Evolutionary conservation across 2,329 filamentous ascomycete species (phyloP).

Genomic region (Lomentospora prolificans): DNA sequence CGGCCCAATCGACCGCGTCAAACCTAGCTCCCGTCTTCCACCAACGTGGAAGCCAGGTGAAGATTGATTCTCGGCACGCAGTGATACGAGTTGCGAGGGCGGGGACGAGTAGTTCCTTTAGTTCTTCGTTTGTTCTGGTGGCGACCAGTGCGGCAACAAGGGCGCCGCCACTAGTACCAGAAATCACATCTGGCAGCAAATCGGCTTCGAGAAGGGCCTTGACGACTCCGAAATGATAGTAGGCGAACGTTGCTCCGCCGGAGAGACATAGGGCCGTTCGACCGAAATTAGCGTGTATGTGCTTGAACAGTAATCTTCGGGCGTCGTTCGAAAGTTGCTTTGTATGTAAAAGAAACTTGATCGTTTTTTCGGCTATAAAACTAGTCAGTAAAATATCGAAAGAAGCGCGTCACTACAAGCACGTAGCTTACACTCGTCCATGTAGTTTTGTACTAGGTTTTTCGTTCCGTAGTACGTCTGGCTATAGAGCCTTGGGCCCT

Average conservation of each 20-base stretch:
- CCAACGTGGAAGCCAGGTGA: slow-evolving; percentile 74
- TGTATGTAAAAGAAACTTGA: slow-evolving; percentile 60
- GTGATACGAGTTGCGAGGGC: slow-evolving; percentile 77
- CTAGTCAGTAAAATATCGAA: slow-evolving; percentile 11
- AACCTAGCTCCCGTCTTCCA: slow-evolving; percentile 90
- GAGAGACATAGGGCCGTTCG: slow-evolving; percentile 88
- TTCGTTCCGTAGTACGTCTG: slow-evolving; percentile 99
- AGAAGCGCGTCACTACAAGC: too few relatives aligned
- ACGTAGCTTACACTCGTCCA: slow-evolving; percentile 61
- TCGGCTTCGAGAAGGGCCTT: slow-evolving; percentile 81
- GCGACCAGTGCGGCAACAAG: slow-evolving; percentile 79
- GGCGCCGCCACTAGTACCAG: slow-evolving; percentile 89
- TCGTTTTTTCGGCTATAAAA: slow-evolving; percentile 47
- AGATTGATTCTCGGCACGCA: slow-evolving; percentile 70
- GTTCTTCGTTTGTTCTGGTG: slow-evolving; percentile 83
- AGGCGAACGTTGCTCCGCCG: slow-evolving; percentile 88
- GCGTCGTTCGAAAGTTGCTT: slow-evolving; percentile 58
- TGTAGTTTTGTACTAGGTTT: slow-evolving; percentile 77
- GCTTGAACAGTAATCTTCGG: slow-evolving; percentile 77
- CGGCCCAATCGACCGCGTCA: slow-evolving; percentile 86
- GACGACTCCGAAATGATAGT: slow-evolving; percentile 91
- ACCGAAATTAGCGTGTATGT: slow-evolving; percentile 82
- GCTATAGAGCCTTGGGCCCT: slow-evolving; percentile 90
- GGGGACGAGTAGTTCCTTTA: slow-evolving; percentile 75
- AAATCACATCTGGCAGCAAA: slow-evolving; percentile 85